Base-by-base conservation (phyloP, 192 early-diverging fungal genomes). In the Rhizoclosmatium sp. region DNA sequence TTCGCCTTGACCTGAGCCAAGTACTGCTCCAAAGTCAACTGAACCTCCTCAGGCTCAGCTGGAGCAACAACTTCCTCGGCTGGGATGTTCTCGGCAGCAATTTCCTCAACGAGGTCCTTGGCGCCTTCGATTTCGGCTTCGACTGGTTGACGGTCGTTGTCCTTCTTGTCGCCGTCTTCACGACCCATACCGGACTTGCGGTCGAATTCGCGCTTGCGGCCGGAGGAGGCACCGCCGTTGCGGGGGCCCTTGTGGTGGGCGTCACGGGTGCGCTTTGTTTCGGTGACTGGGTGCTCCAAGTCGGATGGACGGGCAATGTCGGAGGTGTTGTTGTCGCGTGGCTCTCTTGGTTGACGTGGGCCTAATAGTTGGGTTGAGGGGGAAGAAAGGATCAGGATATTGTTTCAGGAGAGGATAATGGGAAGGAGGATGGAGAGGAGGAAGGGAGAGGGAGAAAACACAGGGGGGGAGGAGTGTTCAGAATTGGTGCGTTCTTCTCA, bases 1-100 rank as follows among this genome's bases (percentile, higher is more conserved):
- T 83, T 81, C 54, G 89, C 91, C 4, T 60, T 58, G 86, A 87
- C 87, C 81, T 93, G 93, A 54, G 93, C 92, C 48, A 93, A 80
- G 89, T 92, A 99, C 72, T 99, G 92, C 47, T 96, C 94, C 68
- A 95, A 88, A 76, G 96, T 94, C 89, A 94, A 94, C 83, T 92
- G 88, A 16, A 82, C 82, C 65, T 93, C 94, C 82, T 97, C 97
- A 59, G 90, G 90, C 66, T 94, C 93, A 73, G 85, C 47, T 67
- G 82, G 80, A 60, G 74, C 80, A 68, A 73, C 89, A 64, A 82
- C 80, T 69, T 71, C 79, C 47, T 76, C 86, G 5, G 79, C 83
- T 80, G 81, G 81, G 47, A 74, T 84, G 42, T 71, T 77, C 41
- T 83, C 80, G 42, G 68, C 80, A 71, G 82, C 82, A 62, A 78